phyloP scores from a whole-genome alignment of 2,329 filamentous ascomycete genomes.

The Cadophora luteo-olivacea region DNA sequence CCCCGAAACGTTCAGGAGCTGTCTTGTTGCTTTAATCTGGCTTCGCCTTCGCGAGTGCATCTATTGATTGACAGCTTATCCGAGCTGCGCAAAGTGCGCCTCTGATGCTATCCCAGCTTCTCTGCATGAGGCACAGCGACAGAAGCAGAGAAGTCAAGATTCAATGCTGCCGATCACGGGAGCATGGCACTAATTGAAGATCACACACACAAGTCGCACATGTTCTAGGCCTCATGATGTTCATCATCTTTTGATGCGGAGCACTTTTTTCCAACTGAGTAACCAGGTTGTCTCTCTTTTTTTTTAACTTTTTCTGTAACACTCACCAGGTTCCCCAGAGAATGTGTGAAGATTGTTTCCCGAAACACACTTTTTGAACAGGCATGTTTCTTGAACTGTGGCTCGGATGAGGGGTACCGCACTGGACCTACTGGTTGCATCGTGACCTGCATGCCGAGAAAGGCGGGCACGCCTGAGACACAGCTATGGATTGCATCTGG shows the following conservation, averaged over 20 bases:
- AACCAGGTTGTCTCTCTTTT: background rate
- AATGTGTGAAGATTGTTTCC: conserved; percentile 27
- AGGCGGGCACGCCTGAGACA: background rate
- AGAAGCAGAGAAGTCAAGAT: background rate
- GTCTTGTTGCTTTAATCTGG: background rate
- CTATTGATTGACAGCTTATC: conserved; percentile 6
- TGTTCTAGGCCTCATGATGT: conserved; percentile 2
- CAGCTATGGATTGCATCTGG: background rate
- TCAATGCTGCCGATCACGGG: background rate
- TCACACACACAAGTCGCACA: background rate
- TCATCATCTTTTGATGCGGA: background rate
- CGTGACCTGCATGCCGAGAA: conserved; percentile 29
- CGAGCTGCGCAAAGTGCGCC: background rate
- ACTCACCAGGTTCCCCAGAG: background rate
- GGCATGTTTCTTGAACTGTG: conserved; percentile 19
- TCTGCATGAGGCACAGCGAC: background rate
- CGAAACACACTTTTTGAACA: conserved; percentile 27
- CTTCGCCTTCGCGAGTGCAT: background rate
- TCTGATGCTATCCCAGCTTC: conserved; percentile 6
- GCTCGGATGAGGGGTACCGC: conserved; percentile 15
- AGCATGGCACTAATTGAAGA: conserved; percentile 2
- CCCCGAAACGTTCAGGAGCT: background rate
- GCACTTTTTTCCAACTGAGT: background rate
- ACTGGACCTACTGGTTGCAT: no score
- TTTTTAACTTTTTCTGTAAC: conserved; percentile 11